Evolutionary conservation across 2,329 filamentous ascomycete genomes (phyloP).

Genomic region (Pseudogymnoascus sp.): DNA sequence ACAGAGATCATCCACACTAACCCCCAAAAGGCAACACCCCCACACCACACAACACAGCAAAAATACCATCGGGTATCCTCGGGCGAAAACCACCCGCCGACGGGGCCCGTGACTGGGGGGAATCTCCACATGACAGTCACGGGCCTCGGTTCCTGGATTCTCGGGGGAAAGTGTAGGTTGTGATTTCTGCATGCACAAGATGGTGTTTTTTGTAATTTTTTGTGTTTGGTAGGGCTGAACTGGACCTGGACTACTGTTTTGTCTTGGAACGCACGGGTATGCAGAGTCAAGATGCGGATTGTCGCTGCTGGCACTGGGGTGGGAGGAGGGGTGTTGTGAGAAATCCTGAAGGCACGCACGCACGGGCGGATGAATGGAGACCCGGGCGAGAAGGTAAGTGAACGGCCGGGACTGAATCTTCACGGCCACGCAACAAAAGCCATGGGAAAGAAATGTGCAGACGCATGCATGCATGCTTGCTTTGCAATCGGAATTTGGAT

Average conservation of each 20-base stretch:
- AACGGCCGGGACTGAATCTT: background rate
- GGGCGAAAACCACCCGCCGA: background rate
- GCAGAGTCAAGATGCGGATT: too few relatives aligned
- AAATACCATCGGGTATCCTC: background rate
- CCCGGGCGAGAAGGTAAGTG: background rate
- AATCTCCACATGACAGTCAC: background rate
- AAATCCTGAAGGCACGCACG: background rate
- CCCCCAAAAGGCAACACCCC: background rate
- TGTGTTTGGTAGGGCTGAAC: too few relatives aligned
- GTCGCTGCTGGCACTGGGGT: too few relatives aligned
- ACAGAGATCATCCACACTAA: background rate
- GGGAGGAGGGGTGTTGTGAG: background rate
- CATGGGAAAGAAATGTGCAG: background rate
- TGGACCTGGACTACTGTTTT: background rate
- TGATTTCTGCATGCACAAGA: background rate
- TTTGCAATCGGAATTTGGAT: background rate
- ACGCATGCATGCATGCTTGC: background rate
- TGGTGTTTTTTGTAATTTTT: background rate
- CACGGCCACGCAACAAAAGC: background rate
- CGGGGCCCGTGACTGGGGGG: background rate
- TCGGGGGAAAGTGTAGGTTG: background rate
- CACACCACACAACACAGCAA: background rate
- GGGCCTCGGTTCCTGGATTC: background rate
- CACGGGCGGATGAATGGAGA: background rate
- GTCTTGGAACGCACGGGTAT: too few relatives aligned